Percentiles rank a stretch among this genome's conserved stretches.
Conservation (phyloP, 352 stramenopile genomes). For the Pythium dissimile region DNA sequence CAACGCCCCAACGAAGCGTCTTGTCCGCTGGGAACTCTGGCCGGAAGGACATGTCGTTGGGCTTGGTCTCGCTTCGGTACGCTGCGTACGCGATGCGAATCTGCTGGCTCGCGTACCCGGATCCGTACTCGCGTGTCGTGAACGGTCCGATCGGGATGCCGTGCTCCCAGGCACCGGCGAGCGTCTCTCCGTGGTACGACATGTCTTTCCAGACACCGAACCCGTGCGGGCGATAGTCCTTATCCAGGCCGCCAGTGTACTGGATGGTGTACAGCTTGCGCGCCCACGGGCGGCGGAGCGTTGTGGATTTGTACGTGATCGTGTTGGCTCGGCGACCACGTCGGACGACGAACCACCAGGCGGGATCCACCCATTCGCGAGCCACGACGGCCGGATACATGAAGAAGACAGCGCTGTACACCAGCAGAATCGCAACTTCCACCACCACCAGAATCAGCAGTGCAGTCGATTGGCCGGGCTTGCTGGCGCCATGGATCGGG, state of each 20-base stretch:
- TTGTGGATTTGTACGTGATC: conserved; percentile 22
- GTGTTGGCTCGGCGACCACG: conserved; percentile 29
- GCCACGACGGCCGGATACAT: conserved; percentile 38
- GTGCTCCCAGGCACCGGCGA: conserved; percentile 49
- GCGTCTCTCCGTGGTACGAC: conserved; percentile 52
- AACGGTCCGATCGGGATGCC: conserved; percentile 62
- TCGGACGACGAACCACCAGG: conserved; percentile 32
- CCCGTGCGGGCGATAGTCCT: conserved; percentile 45
- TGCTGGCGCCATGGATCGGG: not conserved
- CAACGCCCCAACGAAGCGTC: conserved; percentile 10
- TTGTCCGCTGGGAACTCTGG: conserved; percentile 20
- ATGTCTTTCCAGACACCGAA: conserved; percentile 60
- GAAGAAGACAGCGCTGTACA: conserved; percentile 37
- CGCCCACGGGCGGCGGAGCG: conserved; percentile 2
- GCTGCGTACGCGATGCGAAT: conserved; percentile 45
- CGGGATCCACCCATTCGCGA: conserved; percentile 32
- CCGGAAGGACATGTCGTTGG: conserved; percentile 38
- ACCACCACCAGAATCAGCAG: conserved; percentile 16
- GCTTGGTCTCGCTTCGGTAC: conserved; percentile 24
- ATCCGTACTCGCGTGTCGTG: conserved; percentile 50
- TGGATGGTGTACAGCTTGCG: conserved; percentile 30
- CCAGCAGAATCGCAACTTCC: conserved; percentile 28
- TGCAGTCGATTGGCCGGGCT: not conserved
- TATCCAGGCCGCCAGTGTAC: conserved; percentile 51
- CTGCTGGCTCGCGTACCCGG: conserved; percentile 37